Conservation (phyloP, 2,329 filamentous ascomycete species). For the Huntiella savannae region DNA sequence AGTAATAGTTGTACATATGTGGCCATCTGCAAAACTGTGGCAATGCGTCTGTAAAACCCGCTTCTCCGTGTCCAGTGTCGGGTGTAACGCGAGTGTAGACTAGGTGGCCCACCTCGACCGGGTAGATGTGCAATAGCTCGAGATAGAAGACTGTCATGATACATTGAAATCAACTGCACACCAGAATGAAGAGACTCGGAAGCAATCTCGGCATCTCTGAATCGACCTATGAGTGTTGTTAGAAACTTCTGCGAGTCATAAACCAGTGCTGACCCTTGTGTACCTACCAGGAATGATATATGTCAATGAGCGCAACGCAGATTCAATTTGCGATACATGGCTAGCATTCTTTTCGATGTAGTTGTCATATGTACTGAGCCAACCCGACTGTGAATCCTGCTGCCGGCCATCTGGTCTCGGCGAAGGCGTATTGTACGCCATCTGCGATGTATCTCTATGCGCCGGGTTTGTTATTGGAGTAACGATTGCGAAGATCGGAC, state of each 20-base stretch:
- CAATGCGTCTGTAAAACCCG: slow-evolving; percentile 59
- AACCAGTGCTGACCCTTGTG: too few species aligned
- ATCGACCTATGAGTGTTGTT: slow-evolving; percentile 37
- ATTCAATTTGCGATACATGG: slow-evolving; percentile 89
- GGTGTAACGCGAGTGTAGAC: slow-evolving; percentile 46
- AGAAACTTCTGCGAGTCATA: background rate
- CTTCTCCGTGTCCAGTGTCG: slow-evolving; percentile 45
- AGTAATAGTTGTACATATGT: slow-evolving; percentile 92
- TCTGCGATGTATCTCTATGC: background rate
- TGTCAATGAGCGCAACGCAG: slow-evolving; percentile 73
- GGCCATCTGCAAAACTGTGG: slow-evolving; percentile 69
- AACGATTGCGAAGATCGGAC: too few species aligned
- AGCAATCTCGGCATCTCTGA: slow-evolving; percentile 82
- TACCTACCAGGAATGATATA: slow-evolving; percentile 72
- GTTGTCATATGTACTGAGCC: slow-evolving; percentile 57
- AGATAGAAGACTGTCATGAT: slow-evolving; percentile 75
- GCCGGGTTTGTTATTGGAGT: background rate
- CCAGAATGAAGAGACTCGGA: slow-evolving; percentile 82
- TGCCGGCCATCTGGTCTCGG: background rate
- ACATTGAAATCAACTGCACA: slow-evolving; percentile 76
- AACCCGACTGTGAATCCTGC: slow-evolving; percentile 17
- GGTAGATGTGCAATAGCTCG: slow-evolving; percentile 35
- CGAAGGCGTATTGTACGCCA: background rate
- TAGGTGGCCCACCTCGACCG: slow-evolving; percentile 20
- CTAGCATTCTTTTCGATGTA: slow-evolving; percentile 92